Evolutionary conservation across 169 alveolate species (phyloP).

Genomic region (Neospora caninum): DNA sequence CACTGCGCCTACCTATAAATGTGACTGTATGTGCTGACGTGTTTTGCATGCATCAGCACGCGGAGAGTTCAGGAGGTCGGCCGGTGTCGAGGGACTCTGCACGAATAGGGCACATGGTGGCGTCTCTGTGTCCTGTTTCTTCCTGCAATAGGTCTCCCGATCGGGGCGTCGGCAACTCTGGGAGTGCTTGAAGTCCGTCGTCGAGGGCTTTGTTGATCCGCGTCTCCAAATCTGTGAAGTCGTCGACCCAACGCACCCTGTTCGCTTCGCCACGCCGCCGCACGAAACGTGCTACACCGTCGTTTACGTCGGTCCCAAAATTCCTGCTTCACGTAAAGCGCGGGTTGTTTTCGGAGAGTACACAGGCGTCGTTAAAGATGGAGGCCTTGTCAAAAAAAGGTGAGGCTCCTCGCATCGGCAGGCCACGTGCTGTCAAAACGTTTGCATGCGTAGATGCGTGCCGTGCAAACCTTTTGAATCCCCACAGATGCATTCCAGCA

Average conservation of each 20-base stretch:
- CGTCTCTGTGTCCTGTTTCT: neutral
- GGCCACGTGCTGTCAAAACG: too few species aligned
- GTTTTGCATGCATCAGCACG: too few species aligned
- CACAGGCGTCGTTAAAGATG: constrained; percentile 85
- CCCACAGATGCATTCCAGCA: too few species aligned
- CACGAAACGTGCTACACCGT: constrained; percentile 86
- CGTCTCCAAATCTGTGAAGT: constrained; percentile 80
- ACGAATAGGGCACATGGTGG: neutral
- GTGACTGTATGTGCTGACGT: too few species aligned
- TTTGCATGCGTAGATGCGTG: too few species aligned
- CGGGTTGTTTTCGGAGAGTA: constrained; percentile 86
- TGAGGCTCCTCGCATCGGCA: neutral
- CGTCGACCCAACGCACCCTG: constrained; percentile 86
- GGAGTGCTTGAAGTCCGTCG: constrained; percentile 69
- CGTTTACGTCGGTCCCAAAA: constrained; percentile 83
- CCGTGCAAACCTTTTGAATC: too few species aligned
- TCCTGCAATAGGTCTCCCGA: constrained; percentile 54
- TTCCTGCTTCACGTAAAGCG: constrained; percentile 61
- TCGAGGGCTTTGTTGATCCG: constrained; percentile 71
- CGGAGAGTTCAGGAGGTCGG: too few species aligned
- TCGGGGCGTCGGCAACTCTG: constrained; percentile 73
- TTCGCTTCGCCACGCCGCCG: constrained; percentile 86
- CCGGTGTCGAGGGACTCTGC: too few species aligned
- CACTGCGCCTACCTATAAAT: too few species aligned
- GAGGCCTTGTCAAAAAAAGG: constrained; percentile 53